phyloP scores from a whole-genome alignment of 1,139 yeast species.

The Lodderomyces jiufengensis region DNA sequence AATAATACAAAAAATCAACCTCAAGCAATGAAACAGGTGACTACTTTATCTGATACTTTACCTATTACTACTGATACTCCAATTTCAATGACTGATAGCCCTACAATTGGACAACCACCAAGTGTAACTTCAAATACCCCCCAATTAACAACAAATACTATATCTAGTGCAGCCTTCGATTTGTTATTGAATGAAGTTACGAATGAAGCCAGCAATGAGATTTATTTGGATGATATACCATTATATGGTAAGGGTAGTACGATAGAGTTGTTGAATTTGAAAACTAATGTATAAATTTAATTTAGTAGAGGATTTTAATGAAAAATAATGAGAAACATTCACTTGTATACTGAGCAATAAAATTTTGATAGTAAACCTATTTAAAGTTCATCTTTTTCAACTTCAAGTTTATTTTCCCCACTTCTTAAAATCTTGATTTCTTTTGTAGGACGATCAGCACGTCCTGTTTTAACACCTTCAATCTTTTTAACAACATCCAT shows the following conservation, averaged over 20 bases:
- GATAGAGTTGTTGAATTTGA: slow-evolving; percentile 34
- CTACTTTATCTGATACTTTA: slow-evolving; percentile 12
- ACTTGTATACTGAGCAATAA: too few relatives aligned
- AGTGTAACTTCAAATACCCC: slow-evolving; percentile 4
- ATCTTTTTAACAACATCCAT: slow-evolving; percentile 55
- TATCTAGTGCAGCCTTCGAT: slow-evolving; percentile 32
- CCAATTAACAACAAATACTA: slow-evolving; percentile 12
- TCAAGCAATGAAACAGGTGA: slow-evolving; percentile 6
- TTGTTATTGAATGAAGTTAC: slow-evolving; percentile 25
- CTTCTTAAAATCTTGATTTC: slow-evolving; percentile 47
- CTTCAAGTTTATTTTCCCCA: slow-evolving; percentile 37
- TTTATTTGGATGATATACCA: slow-evolving; percentile 38
- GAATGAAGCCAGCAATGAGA: slow-evolving; percentile 17
- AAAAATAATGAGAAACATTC: too few relatives aligned
- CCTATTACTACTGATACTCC: slow-evolving; percentile 19
- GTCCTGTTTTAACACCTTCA: slow-evolving; percentile 49
- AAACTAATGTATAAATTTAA: slow-evolving; percentile 19
- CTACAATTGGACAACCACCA: slow-evolving; percentile 17
- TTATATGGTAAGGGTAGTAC: slow-evolving; percentile 40
- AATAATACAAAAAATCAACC: slow-evolving; percentile 6
- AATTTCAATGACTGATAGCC: slow-evolving; percentile 18
- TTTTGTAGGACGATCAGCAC: slow-evolving; percentile 50
- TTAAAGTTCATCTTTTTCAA: slow-evolving; percentile 28
- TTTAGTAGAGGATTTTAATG: too few relatives aligned
- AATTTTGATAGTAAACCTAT: too few relatives aligned